Percentiles rank a stretch among this genome's conserved stretches.
These are phyloP conservation scores for Astrothelium macrocarpum DNA, from an alignment of 495 filamentous ascomycete species.

Conservation along the genomic window DNA sequence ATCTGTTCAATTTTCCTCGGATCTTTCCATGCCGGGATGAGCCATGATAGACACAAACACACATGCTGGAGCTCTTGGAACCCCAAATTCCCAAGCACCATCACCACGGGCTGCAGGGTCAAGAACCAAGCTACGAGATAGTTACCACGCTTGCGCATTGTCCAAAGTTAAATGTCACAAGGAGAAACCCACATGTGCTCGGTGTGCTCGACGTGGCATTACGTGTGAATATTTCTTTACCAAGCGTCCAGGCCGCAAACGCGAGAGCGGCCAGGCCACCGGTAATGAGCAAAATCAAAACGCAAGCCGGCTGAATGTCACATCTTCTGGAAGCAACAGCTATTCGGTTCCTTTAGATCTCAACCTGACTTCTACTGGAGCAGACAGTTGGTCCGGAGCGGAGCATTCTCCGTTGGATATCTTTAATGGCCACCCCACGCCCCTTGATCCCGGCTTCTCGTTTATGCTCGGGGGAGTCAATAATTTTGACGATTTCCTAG, in stretches of 20 bases:
- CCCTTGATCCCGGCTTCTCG: neutral
- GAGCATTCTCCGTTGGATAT: neutral
- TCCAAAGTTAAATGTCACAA: slow-evolving; percentile 79
- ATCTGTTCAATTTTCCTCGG: too few species aligned
- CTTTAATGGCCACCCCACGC: neutral
- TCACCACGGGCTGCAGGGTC: neutral
- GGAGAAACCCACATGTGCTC: slow-evolving; percentile 65
- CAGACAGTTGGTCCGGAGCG: neutral
- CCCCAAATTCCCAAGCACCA: neutral
- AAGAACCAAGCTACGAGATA: neutral
- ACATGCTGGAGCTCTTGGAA: too few species aligned
- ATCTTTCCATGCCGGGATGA: too few species aligned
- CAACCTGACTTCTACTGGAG: neutral
- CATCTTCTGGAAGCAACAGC: neutral
- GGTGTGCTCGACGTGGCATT: slow-evolving; percentile 67
- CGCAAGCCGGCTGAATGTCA: neutral
- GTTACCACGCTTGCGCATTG: slow-evolving; percentile 1
- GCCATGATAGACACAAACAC: too few species aligned
- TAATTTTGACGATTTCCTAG: neutral
- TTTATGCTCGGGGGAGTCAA: neutral
- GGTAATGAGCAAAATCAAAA: neutral
- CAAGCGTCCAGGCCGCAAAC: neutral
- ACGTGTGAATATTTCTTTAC: slow-evolving; percentile 57
- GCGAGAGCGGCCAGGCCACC: neutral
- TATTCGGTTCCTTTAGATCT: neutral